Conservation (phyloP, 2,329 filamentous ascomycete species). For the Gremmenia infestans region DNA sequence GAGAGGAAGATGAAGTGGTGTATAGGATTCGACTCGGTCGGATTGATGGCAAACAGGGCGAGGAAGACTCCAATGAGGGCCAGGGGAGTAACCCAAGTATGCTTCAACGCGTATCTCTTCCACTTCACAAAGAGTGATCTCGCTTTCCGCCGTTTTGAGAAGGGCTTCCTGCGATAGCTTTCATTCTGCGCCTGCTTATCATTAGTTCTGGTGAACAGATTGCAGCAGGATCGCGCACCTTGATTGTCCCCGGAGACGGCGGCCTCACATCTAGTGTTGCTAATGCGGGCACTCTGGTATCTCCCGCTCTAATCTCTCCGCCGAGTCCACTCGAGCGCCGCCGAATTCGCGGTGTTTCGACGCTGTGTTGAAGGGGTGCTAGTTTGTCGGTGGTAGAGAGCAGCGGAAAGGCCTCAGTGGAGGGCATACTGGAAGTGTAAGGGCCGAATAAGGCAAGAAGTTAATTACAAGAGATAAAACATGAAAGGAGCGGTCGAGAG, state of each 20-base stretch:
- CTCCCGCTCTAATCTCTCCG: constrained; percentile 44
- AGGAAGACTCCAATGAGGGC: constrained; percentile 60
- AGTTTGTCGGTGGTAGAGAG: constrained; percentile 24
- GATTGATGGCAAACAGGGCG: constrained; percentile 67
- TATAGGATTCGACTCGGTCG: constrained; percentile 71
- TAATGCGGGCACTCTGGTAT: constrained; percentile 45
- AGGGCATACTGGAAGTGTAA: constrained; percentile 3
- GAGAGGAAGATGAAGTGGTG: constrained; percentile 84
- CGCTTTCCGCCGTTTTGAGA: constrained; percentile 32
- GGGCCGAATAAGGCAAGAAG: neutral
- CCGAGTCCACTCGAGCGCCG: constrained; percentile 45
- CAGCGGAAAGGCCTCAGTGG: constrained; percentile 26
- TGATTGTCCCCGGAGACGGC: constrained; percentile 24
- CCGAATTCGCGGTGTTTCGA: constrained; percentile 30
- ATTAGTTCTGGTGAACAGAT: constrained; percentile 2
- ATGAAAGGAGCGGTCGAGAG: neutral
- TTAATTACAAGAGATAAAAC: neutral
- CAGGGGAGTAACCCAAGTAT: constrained; percentile 63
- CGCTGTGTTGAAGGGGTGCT: constrained; percentile 15
- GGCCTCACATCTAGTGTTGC: constrained; percentile 38
- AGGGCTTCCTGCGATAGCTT: constrained; percentile 29
- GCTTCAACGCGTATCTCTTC: constrained; percentile 42
- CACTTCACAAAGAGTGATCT: constrained; percentile 43
- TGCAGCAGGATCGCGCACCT: constrained; percentile 9
- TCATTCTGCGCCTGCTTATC: constrained; percentile 26